Evolutionary conservation across 345 rosid genomes (phyloP), one percentile per base, ranked within the genome.

Genomic region (Eucalyptus sp.): DNA sequence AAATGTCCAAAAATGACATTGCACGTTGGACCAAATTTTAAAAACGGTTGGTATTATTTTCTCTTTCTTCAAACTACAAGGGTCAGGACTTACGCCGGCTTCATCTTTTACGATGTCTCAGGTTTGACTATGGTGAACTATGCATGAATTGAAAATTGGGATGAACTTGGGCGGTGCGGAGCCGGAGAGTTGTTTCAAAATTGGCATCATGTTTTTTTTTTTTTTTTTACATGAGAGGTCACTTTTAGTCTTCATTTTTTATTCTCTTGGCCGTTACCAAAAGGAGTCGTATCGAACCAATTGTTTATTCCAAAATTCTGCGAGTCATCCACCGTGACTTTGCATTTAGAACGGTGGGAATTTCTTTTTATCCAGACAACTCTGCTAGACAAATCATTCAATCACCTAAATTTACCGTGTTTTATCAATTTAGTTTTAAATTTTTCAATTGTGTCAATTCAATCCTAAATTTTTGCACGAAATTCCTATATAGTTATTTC

Each of bases 371-470:
- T 10, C 14, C 6, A 18, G 46, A 33, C 46, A 18, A 71, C 11
- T 18, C 13, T 10, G 13, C 22, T 4, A 33, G 20, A 31, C 17
- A 31, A 66, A 66, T n/a, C 41, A 31, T 31, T 17, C 20, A 66
- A 31, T 66, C 18, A 66, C 37, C 5, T 31, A 64, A 31, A 15
- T 13, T 31, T 31, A 66, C 2, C 5, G 3, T 31, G 10, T 3
- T 9, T 15, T 0, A 0, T 66, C 5, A n/a, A n/a, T 64, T 64
- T 64, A 64, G 0, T n/a, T 14, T 3, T n/a, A 64, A 31, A 31
- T 0, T 66, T 31, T 66, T 16, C 0, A 4, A 15, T 66, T 8
- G 3, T 66, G 2, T n/a, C 10, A n/a, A 14, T n/a, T 14, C 10
- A 15, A 8, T n/a, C 2, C 10, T n/a, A n/a, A n/a, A 14, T 7